Percentiles rank a stretch among this genome's conserved stretches.
phyloP scores from a whole-genome alignment of 768 basidiomycete genomes.

The Saitozyma sp. region DNA sequence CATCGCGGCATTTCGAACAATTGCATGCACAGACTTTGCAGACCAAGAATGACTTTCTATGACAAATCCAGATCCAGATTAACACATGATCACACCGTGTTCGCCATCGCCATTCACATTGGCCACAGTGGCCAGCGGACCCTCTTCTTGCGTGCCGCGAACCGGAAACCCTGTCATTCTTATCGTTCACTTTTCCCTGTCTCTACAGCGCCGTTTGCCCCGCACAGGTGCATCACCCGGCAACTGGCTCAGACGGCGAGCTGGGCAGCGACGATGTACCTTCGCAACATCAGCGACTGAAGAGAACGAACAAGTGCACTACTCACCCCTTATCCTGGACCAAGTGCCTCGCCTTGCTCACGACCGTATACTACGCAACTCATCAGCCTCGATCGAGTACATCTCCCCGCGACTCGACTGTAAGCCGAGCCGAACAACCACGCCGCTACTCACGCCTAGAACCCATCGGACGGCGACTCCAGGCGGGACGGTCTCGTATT shows the following conservation, averaged over 20 bases:
- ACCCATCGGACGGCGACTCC: constrained; percentile 48
- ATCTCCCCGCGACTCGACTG: too few species aligned
- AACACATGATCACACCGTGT: too few species aligned
- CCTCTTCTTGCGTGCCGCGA: too few species aligned
- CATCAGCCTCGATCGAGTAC: too few species aligned
- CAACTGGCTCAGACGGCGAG: neutral
- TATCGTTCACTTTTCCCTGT: too few species aligned
- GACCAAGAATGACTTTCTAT: too few species aligned
- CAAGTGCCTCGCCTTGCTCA: constrained; percentile 46
- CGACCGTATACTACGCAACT: constrained; percentile 39
- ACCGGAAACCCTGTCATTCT: too few species aligned
- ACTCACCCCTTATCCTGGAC: constrained; percentile 51
- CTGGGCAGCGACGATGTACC: constrained; percentile 9
- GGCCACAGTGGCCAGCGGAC: too few species aligned
- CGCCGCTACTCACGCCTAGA: constrained; percentile 41
- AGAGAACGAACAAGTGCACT: neutral
- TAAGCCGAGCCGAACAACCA: too few species aligned
- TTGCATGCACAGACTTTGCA: neutral
- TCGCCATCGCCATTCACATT: too few species aligned
- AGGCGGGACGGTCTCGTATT: constrained; percentile 17
- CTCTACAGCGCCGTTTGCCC: too few species aligned
- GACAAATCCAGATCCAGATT: too few species aligned
- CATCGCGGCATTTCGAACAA: neutral
- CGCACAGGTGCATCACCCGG: neutral
- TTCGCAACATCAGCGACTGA: neutral